Evolutionary conservation across 2,329 filamentous ascomycete species (phyloP).

Genomic region (Sporothrix pseudoabietina): DNA sequence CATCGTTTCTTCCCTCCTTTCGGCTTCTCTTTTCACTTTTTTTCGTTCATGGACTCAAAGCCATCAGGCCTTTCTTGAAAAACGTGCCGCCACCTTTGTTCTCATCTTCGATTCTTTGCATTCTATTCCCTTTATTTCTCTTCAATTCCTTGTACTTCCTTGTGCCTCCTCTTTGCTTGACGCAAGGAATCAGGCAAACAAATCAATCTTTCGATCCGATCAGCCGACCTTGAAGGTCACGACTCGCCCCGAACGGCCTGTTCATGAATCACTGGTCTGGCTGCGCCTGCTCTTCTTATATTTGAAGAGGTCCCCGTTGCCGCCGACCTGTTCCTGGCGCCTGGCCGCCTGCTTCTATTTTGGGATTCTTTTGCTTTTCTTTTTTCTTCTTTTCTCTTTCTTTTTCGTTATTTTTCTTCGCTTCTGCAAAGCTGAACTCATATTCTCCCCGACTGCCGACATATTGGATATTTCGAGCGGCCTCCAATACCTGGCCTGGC

Average conservation of each 20-base stretch:
- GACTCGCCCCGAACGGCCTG: slow-evolving; percentile 4
- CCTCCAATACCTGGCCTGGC: slow-evolving; percentile 2
- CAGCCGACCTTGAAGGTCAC: slow-evolving; percentile 17
- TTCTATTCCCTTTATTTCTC: not conserved
- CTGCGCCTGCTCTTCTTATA: slow-evolving; percentile 28
- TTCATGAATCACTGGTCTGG: slow-evolving; percentile 30
- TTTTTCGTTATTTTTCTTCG: not conserved
- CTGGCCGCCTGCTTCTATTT: slow-evolving; percentile 28
- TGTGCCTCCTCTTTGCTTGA: slow-evolving; percentile 13
- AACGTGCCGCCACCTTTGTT: not conserved
- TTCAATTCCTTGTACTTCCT: not conserved
- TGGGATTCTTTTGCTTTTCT: not conserved
- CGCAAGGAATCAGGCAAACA: slow-evolving; percentile 20
- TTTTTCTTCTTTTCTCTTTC: not conserved
- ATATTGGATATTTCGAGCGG: slow-evolving; percentile 21
- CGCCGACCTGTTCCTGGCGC: slow-evolving; percentile 24
- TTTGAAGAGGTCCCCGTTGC: slow-evolving; percentile 9
- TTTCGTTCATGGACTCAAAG: slow-evolving; percentile 6
- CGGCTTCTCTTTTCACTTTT: not conserved
- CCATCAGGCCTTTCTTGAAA: not conserved
- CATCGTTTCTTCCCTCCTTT: not conserved
- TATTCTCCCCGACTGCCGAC: slow-evolving; percentile 6
- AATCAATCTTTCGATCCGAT: not conserved
- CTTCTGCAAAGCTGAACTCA: not conserved
- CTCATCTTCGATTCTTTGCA: not conserved